These are phyloP conservation scores for Lepidium campestre DNA, from an alignment of 441 rosid genomes.

Conservation along the genomic window DNA sequence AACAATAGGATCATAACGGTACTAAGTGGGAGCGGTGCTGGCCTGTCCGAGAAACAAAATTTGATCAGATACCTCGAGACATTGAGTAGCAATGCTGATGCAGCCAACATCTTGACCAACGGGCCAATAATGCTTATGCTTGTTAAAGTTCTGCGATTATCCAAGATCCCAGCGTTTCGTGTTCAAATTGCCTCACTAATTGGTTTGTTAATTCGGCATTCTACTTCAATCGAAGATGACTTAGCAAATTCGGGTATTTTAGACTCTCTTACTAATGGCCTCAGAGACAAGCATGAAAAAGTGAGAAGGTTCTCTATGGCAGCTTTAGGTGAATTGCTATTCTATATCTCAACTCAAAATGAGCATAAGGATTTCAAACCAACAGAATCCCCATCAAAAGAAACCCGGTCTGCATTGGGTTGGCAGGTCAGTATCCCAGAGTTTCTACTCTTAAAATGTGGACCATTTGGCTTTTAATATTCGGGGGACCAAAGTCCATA, in stretches of 20 bases:
- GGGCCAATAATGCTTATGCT: conserved; percentile 91
- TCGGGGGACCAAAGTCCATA: not conserved
- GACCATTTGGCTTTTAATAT: not conserved
- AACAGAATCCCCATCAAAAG: conserved; percentile 80
- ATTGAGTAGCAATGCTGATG: conserved; percentile 78
- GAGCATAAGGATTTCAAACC: conserved; percentile 71
- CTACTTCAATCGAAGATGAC: conserved; percentile 76
- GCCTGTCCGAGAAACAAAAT: conserved; percentile 84
- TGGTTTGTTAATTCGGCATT: conserved; percentile 91
- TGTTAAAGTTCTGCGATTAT: conserved; percentile 82
- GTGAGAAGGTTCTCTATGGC: conserved; percentile 96
- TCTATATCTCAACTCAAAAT: conserved; percentile 89
- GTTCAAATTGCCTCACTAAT: conserved; percentile 89
- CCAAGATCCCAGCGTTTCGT: conserved; percentile 81
- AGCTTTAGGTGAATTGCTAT: conserved; percentile 91
- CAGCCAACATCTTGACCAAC: conserved; percentile 82
- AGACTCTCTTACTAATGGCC: conserved; percentile 83
- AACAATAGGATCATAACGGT: conserved; percentile 50
- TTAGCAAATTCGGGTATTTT: conserved; percentile 86
- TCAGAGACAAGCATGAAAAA: conserved; percentile 92
- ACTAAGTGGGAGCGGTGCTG: conserved; percentile 57
- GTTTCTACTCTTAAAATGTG: not conserved
- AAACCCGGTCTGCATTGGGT: conserved; percentile 48
- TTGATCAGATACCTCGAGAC: conserved; percentile 81
- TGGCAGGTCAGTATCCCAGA: conserved; percentile 76